Percentiles rank a stretch among this genome's conserved stretches.
Evolutionary conservation across 140 eudicot species (phyloP).

Genomic region (Ambrosia hybrid): DNA sequence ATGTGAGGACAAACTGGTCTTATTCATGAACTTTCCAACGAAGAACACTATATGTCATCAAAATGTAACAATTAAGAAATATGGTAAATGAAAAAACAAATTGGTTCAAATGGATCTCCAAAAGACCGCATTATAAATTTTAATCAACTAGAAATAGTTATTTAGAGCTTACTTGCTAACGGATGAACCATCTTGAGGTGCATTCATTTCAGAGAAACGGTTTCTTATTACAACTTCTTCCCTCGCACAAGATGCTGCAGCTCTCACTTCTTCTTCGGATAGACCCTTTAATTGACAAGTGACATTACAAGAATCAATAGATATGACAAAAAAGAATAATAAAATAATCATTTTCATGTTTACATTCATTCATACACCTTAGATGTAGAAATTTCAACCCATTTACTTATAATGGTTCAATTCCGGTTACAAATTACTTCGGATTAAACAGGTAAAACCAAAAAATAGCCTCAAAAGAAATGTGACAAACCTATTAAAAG

Average conservation of each 20-base stretch:
- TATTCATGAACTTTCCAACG: too few relatives aligned
- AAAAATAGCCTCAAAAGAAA: too few relatives aligned
- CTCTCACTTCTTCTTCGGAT: conserved; percentile 98
- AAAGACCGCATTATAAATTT: not conserved
- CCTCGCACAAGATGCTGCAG: conserved; percentile 97
- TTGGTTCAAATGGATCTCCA: not conserved
- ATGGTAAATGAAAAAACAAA: not conserved
- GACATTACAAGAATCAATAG: conserved; percentile 10
- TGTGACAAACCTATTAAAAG: too few relatives aligned
- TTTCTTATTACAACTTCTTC: conserved; percentile 95
- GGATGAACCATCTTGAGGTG: conserved; percentile 80
- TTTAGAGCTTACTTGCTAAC: conserved; percentile 77
- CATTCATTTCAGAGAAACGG: conserved; percentile 98
- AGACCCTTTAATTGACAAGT: conserved; percentile 57
- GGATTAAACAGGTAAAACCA: too few relatives aligned
- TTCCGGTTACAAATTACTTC: too few relatives aligned
- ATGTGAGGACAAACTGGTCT: too few relatives aligned
- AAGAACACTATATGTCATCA: too few relatives aligned
- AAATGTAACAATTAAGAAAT: not conserved
- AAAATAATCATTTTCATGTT: not conserved
- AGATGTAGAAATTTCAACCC: not conserved
- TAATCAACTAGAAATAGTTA: conserved; percentile 9
- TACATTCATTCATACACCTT: too few relatives aligned
- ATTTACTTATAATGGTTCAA: not conserved
- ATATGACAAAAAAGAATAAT: not conserved